phyloP scores from a whole-genome alignment of 305 asterid genomes.

The Fraxinus ornus region DNA sequence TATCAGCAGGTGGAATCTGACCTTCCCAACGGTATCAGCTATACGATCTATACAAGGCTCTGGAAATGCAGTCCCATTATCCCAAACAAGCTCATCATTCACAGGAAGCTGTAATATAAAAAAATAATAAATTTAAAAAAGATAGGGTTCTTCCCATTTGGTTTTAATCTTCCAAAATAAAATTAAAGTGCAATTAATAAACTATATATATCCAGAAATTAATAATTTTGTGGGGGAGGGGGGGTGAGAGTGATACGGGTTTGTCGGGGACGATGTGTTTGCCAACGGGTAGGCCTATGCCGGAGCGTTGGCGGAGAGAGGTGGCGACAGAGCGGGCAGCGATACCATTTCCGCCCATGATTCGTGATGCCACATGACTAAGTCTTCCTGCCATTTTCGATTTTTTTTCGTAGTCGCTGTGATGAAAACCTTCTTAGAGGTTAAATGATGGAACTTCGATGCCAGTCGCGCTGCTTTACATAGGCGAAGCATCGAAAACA shows the following conservation, averaged over 20 bases:
- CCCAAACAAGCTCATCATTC: conserved; percentile 89
- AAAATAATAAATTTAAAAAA: background rate
- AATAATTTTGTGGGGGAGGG: background rate
- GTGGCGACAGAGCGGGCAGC: conserved; percentile 68
- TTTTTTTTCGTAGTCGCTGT: background rate
- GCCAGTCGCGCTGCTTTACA: background rate
- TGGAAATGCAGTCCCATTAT: conserved; percentile 84
- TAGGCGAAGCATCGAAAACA: background rate
- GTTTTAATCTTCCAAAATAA: conserved; percentile 3
- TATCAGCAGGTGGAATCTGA: conserved; percentile 10
- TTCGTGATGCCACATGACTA: conserved; percentile 69
- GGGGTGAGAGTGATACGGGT: conserved; percentile 41
- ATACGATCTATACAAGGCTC: conserved; percentile 95
- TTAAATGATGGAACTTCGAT: background rate
- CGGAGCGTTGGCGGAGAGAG: conserved; percentile 86
- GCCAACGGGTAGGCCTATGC: conserved; percentile 97
- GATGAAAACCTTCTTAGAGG: background rate
- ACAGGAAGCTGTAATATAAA: conserved; percentile 56
- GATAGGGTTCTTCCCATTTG: background rate
- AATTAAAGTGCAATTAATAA: background rate
- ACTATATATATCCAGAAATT: background rate
- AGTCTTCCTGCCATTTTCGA: conserved; percentile 74
- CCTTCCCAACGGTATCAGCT: conserved; percentile 96
- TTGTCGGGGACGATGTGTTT: conserved; percentile 89
- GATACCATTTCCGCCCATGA: conserved; percentile 84